Percentiles rank a stretch among this genome's conserved stretches.
Evolutionary conservation across 2,329 filamentous ascomycete genomes (phyloP).

Genomic region (Pyrenophora graminea): DNA sequence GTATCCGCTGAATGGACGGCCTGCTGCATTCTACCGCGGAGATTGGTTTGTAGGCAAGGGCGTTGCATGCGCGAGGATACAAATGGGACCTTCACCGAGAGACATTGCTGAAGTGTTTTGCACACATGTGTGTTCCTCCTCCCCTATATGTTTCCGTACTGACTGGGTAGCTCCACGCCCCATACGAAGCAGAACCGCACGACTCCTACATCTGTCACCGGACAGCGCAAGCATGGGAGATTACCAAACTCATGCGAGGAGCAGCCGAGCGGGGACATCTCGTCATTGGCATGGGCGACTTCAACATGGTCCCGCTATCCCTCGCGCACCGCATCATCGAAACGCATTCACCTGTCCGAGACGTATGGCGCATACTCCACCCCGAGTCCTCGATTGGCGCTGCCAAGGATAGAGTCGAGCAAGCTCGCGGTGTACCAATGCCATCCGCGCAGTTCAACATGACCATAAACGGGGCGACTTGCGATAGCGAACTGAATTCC

Average conservation of each 20-base stretch:
- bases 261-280: slow-evolving; percentile 81
- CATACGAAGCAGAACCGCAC: slow-evolving; percentile 77
- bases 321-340: slow-evolving; percentile 83
- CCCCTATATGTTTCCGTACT: slow-evolving; percentile 18
- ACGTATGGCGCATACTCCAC: slow-evolving; percentile 83
- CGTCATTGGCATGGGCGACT: slow-evolving; percentile 86
- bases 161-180: slow-evolving; percentile 71
- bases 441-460: slow-evolving; percentile 81
- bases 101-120: slow-evolving; percentile 88
- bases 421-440: slow-evolving; percentile 65
- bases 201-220: slow-evolving; percentile 91
- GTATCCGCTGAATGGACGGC: slow-evolving; percentile 91
- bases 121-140: slow-evolving; percentile 66
- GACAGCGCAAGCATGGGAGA: slow-evolving; percentile 91
- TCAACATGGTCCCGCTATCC: slow-evolving; percentile 92
- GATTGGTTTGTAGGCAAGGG: slow-evolving; percentile 98
- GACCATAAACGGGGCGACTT: slow-evolving; percentile 80
- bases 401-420: slow-evolving; percentile 68
- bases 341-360: slow-evolving; percentile 74
- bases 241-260: slow-evolving; percentile 82
- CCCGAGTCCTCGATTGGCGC: slow-evolving; percentile 82
- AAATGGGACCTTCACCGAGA: slow-evolving; percentile 65
- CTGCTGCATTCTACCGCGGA: slow-evolving; percentile 89
- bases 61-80: slow-evolving; percentile 79
- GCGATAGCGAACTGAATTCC: slow-evolving; percentile 83